phyloP scores from a whole-genome alignment of 2,329 filamentous ascomycete genomes.

The Rutstroemia sp. region DNA sequence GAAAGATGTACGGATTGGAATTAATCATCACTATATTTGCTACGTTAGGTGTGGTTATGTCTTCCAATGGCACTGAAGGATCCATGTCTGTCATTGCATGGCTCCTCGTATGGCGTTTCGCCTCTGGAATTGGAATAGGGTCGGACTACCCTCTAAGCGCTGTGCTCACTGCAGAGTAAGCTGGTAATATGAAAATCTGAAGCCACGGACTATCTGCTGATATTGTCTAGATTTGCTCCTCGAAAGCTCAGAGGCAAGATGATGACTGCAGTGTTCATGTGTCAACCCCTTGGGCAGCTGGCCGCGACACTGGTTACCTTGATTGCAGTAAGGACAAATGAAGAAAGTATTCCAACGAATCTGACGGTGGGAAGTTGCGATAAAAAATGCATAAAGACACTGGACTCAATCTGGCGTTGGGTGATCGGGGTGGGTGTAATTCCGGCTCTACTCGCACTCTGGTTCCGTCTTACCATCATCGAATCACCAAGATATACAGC shows the following conservation, averaged over 20 bases:
- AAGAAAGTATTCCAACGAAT: background rate
- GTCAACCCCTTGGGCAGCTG: conserved; percentile 75
- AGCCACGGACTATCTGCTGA: background rate
- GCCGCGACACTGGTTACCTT: conserved; percentile 56
- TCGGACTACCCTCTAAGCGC: conserved; percentile 72
- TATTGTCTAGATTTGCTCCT: conserved; percentile 56
- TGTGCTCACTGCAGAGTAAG: conserved; percentile 60
- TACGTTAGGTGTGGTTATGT: conserved; percentile 38
- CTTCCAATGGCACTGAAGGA: conserved; percentile 50
- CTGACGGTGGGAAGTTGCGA: background rate
- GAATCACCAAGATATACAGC: conserved; percentile 45
- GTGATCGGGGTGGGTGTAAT: conserved; percentile 59
- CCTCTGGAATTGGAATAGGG: conserved; percentile 71
- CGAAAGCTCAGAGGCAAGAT: conserved; percentile 74
- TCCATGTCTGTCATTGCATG: conserved; percentile 51
- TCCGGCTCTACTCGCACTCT: conserved; percentile 54
- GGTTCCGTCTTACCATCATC: conserved; percentile 60
- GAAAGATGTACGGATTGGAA: conserved; percentile 75
- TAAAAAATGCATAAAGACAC: background rate
- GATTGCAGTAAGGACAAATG: background rate
- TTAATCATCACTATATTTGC: conserved; percentile 58
- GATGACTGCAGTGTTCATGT: conserved; percentile 75
- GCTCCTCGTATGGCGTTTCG: conserved; percentile 66
- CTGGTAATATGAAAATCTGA: conserved; percentile 13
- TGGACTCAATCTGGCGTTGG: conserved; percentile 56